Evolutionary conservation across 1,284 basidiomycete genomes (phyloP), one percentile per base, ranked within the genome.

Genomic region (Malassezia dermatis): DNA sequence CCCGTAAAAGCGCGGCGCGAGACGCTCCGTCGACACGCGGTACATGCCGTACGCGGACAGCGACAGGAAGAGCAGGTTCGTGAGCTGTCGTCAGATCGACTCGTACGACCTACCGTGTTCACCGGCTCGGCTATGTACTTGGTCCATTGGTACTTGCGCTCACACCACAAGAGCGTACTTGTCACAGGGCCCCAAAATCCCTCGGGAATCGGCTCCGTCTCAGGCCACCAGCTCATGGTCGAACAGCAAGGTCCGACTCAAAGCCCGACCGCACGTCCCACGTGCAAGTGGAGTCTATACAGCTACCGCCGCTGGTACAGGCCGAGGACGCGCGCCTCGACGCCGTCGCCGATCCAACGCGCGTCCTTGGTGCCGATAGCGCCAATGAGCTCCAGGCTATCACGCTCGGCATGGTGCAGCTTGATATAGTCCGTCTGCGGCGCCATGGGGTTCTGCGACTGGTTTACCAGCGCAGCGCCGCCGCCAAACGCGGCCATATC

Each of bases 311-410:
- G 47, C 4, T 43, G 44, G 54, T 73, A 74, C 56, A 68, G 57
- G 17, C 58, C 58, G 27, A 74, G 62, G 10, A 74, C 66, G 8
- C 71, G 61, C 34, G 59, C 64, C 52, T 73, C 71, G 40, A 74
- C 62, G n/a, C 68, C 66, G 34, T 71, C 66, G 15, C 71, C 71
- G 39, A 71, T 60, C 71, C 71, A 74, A 8, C 62, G 48, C 10
- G 49, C 51, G 46, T 61, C 58, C 31, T 54, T 55, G 13, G 31
- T 17, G 39, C 30, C 24, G 8, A 30, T 24, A 17, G 64, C 41
- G 74, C 91, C 86, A 1, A 88, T 83, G 67, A 98, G 84, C 63
- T 89, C 86, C 24, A 99, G 81, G 76, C 95, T 95, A 75, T 96
- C 93, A 59, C 81, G 81, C 76, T 99, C 94, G 4, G 84, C 83